Base-by-base conservation (phyloP, 768 basidiomycete species). In the Pleurotus ostreatus region DNA sequence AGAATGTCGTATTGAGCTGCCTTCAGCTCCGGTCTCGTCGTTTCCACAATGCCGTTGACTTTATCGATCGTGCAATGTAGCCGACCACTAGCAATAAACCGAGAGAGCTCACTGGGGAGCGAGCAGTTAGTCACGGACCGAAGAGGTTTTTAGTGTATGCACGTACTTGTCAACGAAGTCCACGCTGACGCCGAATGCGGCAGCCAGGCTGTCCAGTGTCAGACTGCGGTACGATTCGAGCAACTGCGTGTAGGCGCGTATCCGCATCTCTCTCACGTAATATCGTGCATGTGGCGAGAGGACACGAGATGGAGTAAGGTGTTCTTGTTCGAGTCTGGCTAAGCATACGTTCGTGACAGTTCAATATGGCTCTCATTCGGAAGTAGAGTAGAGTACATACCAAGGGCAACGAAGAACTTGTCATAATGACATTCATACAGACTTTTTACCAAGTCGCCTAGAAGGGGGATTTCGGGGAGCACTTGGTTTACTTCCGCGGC, bases 181-280 rank as follows among this genome's bases (percentile, higher is more conserved):
- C 23, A 86, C 80, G 46, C 85, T 84, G 37, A 98, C 95, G 20
- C 96, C 96, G 60, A 98, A 98, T 18, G 94, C 92, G 1, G 78
- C 73, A 48, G 84, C 82, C 60, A 98, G 80, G 63, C 89, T 92
- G 51, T 94, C 88, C 18, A 99, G 75, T 1, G 96, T 98, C 44
- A 98, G 78, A 55, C 87, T 90, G 38, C 88, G 81, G 68, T 98
- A 99, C 8, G 83, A 86, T 68, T 98, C 92, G n/a, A 99, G 77
- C 4, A 98, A 78, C 65, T 98, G 96, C 23, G 79, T 74, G 72
- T 97, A 98, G 0, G 95, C 94, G 16, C 89, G 84, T 61, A 98
- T 94, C 34, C 97, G 86, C 92, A 98, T 94, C 70, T 98, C 96
- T 57, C 96, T 88, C 26, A 94, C 80, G 69, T 97, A 98, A 74